Conservation (phyloP, 305 asterid genomes). For the Vinca major region DNA sequence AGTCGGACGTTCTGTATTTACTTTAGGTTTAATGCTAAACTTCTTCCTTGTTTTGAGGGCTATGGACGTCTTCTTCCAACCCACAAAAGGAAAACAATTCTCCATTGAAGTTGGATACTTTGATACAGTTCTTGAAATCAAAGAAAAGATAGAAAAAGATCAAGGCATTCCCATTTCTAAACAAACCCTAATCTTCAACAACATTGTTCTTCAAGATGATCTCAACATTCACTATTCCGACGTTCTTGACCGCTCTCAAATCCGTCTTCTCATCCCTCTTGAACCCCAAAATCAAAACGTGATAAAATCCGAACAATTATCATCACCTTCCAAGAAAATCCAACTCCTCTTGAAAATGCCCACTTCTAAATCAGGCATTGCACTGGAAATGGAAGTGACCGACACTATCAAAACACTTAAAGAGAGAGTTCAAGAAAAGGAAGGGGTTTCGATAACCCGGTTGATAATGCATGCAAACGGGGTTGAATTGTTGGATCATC, state of each 20-base stretch:
- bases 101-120: slow-evolving; percentile 53
- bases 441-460: slow-evolving; percentile 21
- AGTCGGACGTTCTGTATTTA: too few species aligned
- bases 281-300: background rate
- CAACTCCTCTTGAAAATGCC: slow-evolving; percentile 36
- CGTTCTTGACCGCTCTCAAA: slow-evolving; percentile 45
- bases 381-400: slow-evolving; percentile 23
- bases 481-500: slow-evolving; percentile 33
- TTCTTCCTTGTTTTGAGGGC: background rate
- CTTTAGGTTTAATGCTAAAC: too few species aligned
- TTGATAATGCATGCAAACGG: slow-evolving; percentile 32
- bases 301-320: background rate
- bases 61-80: slow-evolving; percentile 52
- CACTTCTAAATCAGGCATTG: slow-evolving; percentile 12
- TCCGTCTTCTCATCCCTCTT: slow-evolving; percentile 25
- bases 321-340: slow-evolving; percentile 21
- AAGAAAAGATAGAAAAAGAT: slow-evolving; percentile 41
- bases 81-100: slow-evolving; percentile 35
- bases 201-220: slow-evolving; percentile 37
- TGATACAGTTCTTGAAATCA: slow-evolving; percentile 54
- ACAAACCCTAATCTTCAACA: slow-evolving; percentile 49
- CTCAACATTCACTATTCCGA: slow-evolving; percentile 46
- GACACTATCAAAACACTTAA: slow-evolving; percentile 32
- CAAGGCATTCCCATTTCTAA: slow-evolving; percentile 43
- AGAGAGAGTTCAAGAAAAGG: slow-evolving; percentile 38